Percentiles rank a stretch among this genome's conserved stretches.
Conservation (phyloP, 805 yeast species). For the Brettanomyces sp. region DNA sequence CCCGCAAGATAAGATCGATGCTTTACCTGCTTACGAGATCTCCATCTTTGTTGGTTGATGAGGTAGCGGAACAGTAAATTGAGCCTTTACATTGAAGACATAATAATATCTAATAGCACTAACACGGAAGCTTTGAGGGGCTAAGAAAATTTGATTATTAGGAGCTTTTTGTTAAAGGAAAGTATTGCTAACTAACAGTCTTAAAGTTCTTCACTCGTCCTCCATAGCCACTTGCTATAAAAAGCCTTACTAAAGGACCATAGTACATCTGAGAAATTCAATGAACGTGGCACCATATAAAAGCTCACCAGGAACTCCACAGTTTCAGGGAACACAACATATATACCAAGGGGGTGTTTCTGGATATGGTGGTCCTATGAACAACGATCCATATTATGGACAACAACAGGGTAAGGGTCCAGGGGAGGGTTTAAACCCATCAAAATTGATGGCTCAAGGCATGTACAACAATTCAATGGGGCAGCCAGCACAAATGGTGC, state of each 20-base stretch:
- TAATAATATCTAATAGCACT: too few species aligned
- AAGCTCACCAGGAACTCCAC: slow-evolving; percentile 5
- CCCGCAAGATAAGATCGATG: not conserved
- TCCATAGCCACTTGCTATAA: too few species aligned
- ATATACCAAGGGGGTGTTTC: slow-evolving; percentile 1
- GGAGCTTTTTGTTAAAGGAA: too few species aligned
- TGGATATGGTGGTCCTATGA: not conserved
- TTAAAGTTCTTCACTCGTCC: too few species aligned
- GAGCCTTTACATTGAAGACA: too few species aligned
- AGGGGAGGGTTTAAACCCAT: slow-evolving; percentile 21
- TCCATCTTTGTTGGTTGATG: too few species aligned
- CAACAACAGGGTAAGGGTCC: slow-evolving; percentile 4
- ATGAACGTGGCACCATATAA: slow-evolving; percentile 3
- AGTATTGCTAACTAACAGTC: too few species aligned
- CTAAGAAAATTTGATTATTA: too few species aligned
- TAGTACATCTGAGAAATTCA: not conserved
- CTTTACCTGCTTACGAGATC: too few species aligned
- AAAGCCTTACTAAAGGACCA: too few species aligned
- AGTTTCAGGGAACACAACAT: slow-evolving; percentile 7
- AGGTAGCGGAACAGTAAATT: too few species aligned
- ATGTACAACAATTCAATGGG: slow-evolving; percentile 30
- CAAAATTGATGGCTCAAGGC: slow-evolving; percentile 30
- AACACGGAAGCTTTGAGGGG: too few species aligned
- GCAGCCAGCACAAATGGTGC: slow-evolving; percentile 16
- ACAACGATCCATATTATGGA: not conserved